Evolutionary conservation across 139 green algal genomes (phyloP).

Genomic region (Penium margaritaceum): DNA sequence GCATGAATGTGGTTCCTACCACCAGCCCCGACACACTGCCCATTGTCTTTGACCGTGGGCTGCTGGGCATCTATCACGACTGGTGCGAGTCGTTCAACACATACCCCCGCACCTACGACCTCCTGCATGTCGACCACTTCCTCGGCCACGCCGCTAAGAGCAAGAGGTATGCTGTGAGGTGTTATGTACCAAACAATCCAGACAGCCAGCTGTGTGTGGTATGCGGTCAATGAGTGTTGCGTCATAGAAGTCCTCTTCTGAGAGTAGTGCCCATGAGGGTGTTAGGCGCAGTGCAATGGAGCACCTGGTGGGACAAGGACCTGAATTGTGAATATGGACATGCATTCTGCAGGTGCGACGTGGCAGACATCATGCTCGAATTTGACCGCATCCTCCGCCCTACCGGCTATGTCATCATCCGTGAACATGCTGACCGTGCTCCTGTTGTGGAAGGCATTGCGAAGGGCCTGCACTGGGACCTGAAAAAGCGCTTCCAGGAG

Average conservation of each 20-base stretch:
- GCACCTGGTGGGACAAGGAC: too few species aligned
- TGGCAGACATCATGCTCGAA: slow-evolving; percentile 23
- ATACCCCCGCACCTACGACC: slow-evolving; percentile 37
- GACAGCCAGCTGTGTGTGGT: too few species aligned
- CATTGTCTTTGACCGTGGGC: slow-evolving; percentile 40
- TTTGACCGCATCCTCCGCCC: slow-evolving; percentile 33
- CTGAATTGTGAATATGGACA: too few species aligned
- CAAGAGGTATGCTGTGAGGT: too few species aligned
- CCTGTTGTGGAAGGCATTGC: slow-evolving; percentile 5
- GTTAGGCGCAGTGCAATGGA: too few species aligned
- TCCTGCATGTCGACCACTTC: slow-evolving; percentile 33
- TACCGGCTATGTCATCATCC: slow-evolving; percentile 21
- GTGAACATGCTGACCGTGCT: background rate
- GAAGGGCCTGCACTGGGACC: slow-evolving; percentile 17
- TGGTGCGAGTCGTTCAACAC: slow-evolving; percentile 45
- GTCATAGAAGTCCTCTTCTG: too few species aligned
- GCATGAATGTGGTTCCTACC: slow-evolving; percentile 41
- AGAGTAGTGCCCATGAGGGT: too few species aligned
- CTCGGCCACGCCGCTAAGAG: too few species aligned
- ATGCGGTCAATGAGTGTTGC: too few species aligned
- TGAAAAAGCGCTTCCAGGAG: background rate
- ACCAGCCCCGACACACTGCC: slow-evolving; percentile 36
- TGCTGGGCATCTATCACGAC: slow-evolving; percentile 38
- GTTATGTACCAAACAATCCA: too few species aligned
- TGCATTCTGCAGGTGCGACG: background rate